Base-by-base conservation (phyloP, 2,329 filamentous ascomycete genomes). In the Zopfia rhizophila region DNA sequence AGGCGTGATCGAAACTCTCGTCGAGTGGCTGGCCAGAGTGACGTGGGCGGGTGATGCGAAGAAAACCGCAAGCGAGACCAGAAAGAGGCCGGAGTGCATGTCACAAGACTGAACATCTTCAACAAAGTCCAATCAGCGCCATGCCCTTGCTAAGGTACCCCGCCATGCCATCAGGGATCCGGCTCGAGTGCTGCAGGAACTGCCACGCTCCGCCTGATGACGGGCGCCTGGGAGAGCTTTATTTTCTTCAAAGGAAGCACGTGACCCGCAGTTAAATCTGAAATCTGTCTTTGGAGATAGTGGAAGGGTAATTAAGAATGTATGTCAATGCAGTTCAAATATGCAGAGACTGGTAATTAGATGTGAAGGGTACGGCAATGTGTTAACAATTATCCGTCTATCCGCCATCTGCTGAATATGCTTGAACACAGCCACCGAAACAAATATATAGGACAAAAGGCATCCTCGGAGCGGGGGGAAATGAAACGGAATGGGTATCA, bases 11-110 rank as follows among this genome's bases (percentile, higher is more conserved):
- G n/a, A n/a, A n/a, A n/a, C n/a, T n/a, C n/a, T n/a, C n/a, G n/a
- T n/a, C n/a, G n/a, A 36, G 30, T 17, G 40, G 23, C 35, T 17
- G 13, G 5, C 6, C 7, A 13, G 23, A 7, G 5, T 46, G 42
- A 39, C 36, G 42, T 46, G 11, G 33, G 31, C 42, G 42, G 36
- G 30, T 46, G 35, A 46, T 28, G 24, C 16, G 28, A 32, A 46
- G 18, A 38, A 45, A 22, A 19, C 27, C 22, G 24, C 24, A 29
- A 29, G 23, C 32, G 22, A 39, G 21, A 13, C 18, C 31, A 14
- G 19, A 33, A 18, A 8, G n/a, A 18, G n/a, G n/a, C n/a, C n/a
- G n/a, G n/a, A n/a, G n/a, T n/a, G n/a, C n/a, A n/a, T n/a, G n/a
- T n/a, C n/a, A n/a, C n/a, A n/a, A n/a, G n/a, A n/a, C n/a, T n/a